These are phyloP conservation scores for Tremella mesenterica DNA, from an alignment of 768 basidiomycete species.

Conservation along the genomic window DNA sequence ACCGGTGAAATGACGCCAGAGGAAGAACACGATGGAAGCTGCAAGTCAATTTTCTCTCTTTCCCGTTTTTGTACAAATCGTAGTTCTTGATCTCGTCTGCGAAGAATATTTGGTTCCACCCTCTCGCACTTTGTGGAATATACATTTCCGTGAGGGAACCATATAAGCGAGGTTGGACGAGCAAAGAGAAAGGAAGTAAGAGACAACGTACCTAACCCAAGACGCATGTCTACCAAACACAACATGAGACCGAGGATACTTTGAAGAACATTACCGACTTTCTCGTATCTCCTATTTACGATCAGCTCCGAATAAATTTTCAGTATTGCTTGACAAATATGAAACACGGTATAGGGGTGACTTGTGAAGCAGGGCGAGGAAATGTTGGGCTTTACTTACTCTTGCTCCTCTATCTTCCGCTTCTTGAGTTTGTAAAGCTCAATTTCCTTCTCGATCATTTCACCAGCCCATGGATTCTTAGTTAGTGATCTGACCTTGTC, in stretches of 20 bases:
- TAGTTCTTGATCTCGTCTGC: no score
- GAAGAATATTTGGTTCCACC: no score
- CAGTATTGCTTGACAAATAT: neutral
- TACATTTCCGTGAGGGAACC: no score
- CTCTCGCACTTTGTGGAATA: no score
- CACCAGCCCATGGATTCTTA: slow-evolving; percentile 30
- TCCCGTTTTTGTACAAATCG: no score
- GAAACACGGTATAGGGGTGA: neutral
- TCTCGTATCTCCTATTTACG: slow-evolving; percentile 34
- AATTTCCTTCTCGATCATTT: slow-evolving; percentile 37
- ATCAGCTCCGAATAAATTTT: neutral
- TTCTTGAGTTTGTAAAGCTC: slow-evolving; percentile 34
- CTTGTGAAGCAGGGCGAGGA: neutral
- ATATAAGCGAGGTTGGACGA: no score
- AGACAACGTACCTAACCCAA: slow-evolving; percentile 27
- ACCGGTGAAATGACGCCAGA: slow-evolving; percentile 33
- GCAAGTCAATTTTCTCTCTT: no score
- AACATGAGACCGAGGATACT: slow-evolving; percentile 37
- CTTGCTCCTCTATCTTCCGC: slow-evolving; percentile 29
- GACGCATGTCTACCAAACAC: slow-evolving; percentile 36
- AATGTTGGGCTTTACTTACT: slow-evolving; percentile 12
- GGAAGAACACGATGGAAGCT: slow-evolving; percentile 36
- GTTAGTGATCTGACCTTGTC: slow-evolving; percentile 29
- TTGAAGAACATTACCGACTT: slow-evolving; percentile 40
- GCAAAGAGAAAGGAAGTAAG: neutral